Conservation (phyloP, 2,329 filamentous ascomycete species). For the Aulographum hederae region DNA sequence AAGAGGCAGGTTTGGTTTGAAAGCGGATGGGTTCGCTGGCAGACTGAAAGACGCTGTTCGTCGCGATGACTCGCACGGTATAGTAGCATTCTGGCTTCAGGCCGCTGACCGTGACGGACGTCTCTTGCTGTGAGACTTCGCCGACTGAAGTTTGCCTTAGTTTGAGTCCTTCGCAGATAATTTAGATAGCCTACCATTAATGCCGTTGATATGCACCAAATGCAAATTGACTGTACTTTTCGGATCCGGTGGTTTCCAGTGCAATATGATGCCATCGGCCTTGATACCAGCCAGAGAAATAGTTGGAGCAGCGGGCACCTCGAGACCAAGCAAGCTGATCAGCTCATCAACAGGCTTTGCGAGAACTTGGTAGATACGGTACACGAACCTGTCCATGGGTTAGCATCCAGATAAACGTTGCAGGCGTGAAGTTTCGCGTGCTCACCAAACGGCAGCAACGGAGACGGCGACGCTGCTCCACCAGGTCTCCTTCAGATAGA, state of each 20-base stretch:
- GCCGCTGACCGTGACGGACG: constrained; percentile 78
- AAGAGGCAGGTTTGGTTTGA: constrained; percentile 38
- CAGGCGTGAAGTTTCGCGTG: too few species aligned
- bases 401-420: too few species aligned
- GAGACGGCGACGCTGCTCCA: not conserved
- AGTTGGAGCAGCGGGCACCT: constrained; percentile 77
- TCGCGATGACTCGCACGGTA: constrained; percentile 80
- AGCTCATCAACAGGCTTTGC: constrained; percentile 83
- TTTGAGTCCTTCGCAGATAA: not conserved
- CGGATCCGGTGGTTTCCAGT: constrained; percentile 65
- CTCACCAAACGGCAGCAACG: not conserved
- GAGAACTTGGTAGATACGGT: constrained; percentile 73
- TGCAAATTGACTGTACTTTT: constrained; percentile 59
- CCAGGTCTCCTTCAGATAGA: not conserved
- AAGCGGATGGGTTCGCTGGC: constrained; percentile 73
- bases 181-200: constrained; percentile 46
- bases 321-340: constrained; percentile 78
- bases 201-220: constrained; percentile 82
- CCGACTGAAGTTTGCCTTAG: too few species aligned
- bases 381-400: constrained; percentile 50
- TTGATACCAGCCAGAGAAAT: constrained; percentile 83
- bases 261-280: constrained; percentile 69
- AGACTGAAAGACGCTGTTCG: constrained; percentile 81
- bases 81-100: constrained; percentile 78
- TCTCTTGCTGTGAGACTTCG: constrained; percentile 64